These are phyloP conservation scores for Botrytis galanthina DNA, from an alignment of 2,329 filamentous ascomycete genomes.

Conservation along the genomic window DNA sequence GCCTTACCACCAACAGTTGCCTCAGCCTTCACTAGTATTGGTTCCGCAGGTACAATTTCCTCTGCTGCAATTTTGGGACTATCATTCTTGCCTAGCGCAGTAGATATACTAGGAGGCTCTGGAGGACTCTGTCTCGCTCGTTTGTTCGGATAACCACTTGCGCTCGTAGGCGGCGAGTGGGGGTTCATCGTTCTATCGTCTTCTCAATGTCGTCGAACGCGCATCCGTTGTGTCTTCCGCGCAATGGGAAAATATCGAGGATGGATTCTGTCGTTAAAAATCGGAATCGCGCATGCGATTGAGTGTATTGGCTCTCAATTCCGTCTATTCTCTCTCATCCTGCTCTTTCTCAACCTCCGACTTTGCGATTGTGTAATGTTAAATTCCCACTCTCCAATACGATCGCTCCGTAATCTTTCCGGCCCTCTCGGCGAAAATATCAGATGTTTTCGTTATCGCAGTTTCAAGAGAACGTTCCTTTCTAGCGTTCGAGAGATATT, in stretches of 20 bases:
- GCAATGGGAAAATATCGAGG: neutral
- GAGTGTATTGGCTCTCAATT: neutral
- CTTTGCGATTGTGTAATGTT: constrained; percentile 7
- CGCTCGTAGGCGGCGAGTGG: constrained; percentile 49
- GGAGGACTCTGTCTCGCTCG: constrained; percentile 56
- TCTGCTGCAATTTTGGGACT: constrained; percentile 28
- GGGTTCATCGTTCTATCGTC: constrained; percentile 44
- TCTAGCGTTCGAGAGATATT: neutral
- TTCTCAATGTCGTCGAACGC: neutral
- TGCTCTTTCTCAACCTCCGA: constrained; percentile 9
- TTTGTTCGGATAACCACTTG: constrained; percentile 50
- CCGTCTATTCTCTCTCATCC: constrained; percentile 12
- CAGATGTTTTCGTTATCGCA: constrained; percentile 11
- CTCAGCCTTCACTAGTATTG: constrained; percentile 19
- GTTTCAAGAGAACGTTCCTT: neutral
- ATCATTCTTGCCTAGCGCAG: constrained; percentile 28
- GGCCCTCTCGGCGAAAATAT: constrained; percentile 4
- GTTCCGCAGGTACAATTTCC: constrained; percentile 30
- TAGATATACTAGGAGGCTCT: constrained; percentile 35
- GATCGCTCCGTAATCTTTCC: constrained; percentile 7
- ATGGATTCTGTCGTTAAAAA: neutral
- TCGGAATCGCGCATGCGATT: constrained; percentile 10
- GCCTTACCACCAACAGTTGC: constrained; percentile 30
- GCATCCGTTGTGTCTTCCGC: constrained; percentile 8
- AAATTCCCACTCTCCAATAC: neutral